Percentiles rank a stretch among this genome's conserved stretches.
Evolutionary conservation across 306 rosid species (phyloP).

Genomic region (Malus sieversii): DNA sequence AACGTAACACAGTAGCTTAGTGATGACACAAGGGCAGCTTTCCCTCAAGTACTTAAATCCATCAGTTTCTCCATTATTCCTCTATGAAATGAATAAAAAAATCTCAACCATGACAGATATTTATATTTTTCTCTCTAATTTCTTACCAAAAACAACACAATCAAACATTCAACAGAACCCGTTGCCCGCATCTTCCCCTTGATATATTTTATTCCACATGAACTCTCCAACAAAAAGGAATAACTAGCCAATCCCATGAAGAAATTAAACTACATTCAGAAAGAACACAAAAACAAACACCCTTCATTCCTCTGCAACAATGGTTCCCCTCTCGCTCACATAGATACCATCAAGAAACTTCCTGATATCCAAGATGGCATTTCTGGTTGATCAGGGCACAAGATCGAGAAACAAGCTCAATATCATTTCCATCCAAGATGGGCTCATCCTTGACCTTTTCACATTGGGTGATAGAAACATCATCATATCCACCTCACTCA

Average conservation of each 20-base stretch:
- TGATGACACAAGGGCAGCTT: slow-evolving; percentile 67
- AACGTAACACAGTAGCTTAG: slow-evolving; percentile 42
- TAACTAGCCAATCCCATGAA: not conserved
- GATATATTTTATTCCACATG: not conserved
- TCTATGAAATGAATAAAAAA: too few species aligned
- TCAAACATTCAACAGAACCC: too few species aligned
- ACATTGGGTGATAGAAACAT: too few species aligned
- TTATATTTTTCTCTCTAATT: too few species aligned
- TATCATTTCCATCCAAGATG: too few species aligned
- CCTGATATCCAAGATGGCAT: slow-evolving; percentile 20
- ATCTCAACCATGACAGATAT: too few species aligned
- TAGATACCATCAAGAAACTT: slow-evolving; percentile 82
- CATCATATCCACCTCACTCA: too few species aligned
- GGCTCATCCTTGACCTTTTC: too few species aligned
- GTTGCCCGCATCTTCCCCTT: too few species aligned
- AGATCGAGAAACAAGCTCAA: too few species aligned
- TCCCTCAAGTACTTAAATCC: slow-evolving; percentile 63
- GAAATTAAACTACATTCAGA: not conserved
- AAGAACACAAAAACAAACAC: not conserved
- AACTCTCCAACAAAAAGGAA: not conserved
- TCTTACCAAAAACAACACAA: too few species aligned
- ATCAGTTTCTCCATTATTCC: slow-evolving; percentile 37
- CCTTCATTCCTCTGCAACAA: slow-evolving; percentile 35
- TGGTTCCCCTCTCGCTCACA: slow-evolving; percentile 62
- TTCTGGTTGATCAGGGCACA: too few species aligned